Percentiles rank a stretch among this genome's conserved stretches.
Conservation (phyloP, 225 moss, liverwort and hornwort genomes). For the Thuidium tamariscinum region DNA sequence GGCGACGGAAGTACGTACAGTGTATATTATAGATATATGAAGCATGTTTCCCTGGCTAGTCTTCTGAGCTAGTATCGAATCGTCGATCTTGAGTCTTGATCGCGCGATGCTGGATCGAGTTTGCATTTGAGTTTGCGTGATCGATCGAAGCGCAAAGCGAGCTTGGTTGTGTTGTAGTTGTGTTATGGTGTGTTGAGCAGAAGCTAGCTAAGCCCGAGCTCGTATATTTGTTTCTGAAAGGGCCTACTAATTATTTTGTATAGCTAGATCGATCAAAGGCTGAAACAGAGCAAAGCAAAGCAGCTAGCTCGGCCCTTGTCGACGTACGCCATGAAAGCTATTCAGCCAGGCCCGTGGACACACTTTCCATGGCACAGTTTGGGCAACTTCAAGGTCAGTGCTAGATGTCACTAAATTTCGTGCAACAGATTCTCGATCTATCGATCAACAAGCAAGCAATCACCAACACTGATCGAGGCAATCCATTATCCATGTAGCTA, state of each 20-base stretch:
- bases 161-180: background rate
- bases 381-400: slow-evolving; percentile 33
- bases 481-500: no score
- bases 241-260: background rate
- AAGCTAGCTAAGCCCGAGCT: background rate
- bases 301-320: background rate
- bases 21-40: no score
- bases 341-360: slow-evolving; percentile 28
- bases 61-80: no score
- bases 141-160: no score
- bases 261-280: no score
- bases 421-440: background rate
- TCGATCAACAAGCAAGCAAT: background rate
- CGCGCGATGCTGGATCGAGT: no score
- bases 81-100: background rate
- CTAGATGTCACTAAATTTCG: background rate
- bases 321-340: slow-evolving; percentile 6
- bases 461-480: no score
- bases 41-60: no score
- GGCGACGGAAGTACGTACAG: no score
- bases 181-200: background rate
- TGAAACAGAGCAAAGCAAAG: background rate
- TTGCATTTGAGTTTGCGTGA: background rate
- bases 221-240: background rate
- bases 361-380: slow-evolving; percentile 36